Base-by-base conservation (phyloP, 176 grass and related monocot genomes). In the Alopecurus myosuroides region DNA sequence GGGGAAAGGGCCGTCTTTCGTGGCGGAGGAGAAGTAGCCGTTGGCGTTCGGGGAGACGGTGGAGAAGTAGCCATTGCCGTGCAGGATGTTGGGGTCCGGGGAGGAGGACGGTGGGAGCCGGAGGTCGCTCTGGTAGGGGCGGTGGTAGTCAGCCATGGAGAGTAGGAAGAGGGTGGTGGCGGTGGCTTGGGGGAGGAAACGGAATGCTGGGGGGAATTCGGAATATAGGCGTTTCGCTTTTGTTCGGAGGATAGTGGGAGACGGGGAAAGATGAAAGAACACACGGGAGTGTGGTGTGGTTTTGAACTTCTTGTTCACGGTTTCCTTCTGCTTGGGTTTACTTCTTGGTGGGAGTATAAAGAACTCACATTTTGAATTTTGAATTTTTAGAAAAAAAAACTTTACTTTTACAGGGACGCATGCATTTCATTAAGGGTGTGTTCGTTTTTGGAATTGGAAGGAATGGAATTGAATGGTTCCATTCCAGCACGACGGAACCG, bases 81-180 rank as follows among this genome's bases (percentile, higher is more conserved):
- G 76, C 5, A 77, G 63, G 88, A 80, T 75, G 72, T 85, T 74
- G 50, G 85, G 89, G 57, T 86, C 78, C 26, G 88, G 78, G 14
- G 74, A 7, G 42, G 42, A 78, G 78, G 83, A 85, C 76, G 77
- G 66, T 74, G 86, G 78, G 29, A 83, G 85, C n/a, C 90, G 77
- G 73, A 78, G 88, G 83, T 81, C 85, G 61, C 75, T 87, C 60
- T 76, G 85, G 62, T 90, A 92, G 31, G 88, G 77, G 53, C 86
- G 88, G 88, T 89, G 84, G 86, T 88, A 81, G 52, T 92, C 95
- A 26, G 86, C 88, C 95, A 97, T 97, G 86, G 62, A 42, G 70
- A 37, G 64, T 42, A 8, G 79, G 85, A 29, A 1, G 80, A 12
- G 39, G 30, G 55, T 41, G 68, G 70, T 75, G 71, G 45, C 31